These are phyloP conservation scores for Leccinum variicolor DNA, from an alignment of 768 basidiomycete species.

Conservation along the genomic window DNA sequence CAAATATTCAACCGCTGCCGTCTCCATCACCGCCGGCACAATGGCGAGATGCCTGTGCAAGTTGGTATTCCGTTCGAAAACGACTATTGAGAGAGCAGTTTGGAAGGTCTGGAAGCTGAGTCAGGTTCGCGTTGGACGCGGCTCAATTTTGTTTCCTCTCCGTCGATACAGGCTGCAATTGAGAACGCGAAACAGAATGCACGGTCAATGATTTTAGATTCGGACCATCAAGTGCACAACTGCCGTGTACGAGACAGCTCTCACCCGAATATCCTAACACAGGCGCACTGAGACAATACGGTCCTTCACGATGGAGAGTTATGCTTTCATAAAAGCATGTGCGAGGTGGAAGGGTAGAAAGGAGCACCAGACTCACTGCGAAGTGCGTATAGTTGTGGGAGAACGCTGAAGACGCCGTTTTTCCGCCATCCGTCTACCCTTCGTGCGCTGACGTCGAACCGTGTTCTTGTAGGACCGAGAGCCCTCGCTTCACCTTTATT, in stretches of 20 bases:
- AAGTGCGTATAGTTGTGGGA: conserved; percentile 9
- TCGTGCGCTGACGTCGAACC: not conserved
- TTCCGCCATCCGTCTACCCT: not conserved
- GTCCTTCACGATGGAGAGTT: conserved; percentile 66
- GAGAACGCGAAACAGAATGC: conserved; percentile 56
- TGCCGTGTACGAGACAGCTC: conserved; percentile 90
- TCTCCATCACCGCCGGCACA: conserved; percentile 51
- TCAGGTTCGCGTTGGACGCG: conserved; percentile 46
- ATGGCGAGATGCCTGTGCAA: conserved; percentile 38
- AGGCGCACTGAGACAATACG: conserved; percentile 92
- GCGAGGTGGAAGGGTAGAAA: conserved; percentile 14
- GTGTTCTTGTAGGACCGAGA: not conserved
- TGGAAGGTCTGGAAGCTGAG: conserved; percentile 9
- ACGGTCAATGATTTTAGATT: conserved; percentile 60
- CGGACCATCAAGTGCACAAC: conserved; percentile 83
- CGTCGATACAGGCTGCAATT: conserved; percentile 53
- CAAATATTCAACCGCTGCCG: conserved; percentile 77
- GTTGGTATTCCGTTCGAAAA: conserved; percentile 42
- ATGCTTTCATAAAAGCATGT: conserved; percentile 45
- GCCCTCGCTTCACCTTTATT: conserved; percentile 31
- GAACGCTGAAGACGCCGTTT: not conserved
- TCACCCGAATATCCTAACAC: conserved; percentile 81
- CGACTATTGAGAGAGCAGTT: not conserved
- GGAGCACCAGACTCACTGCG: not conserved
- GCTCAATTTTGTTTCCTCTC: conserved; percentile 75